Base-by-base conservation (phyloP, 2,329 filamentous ascomycete genomes). In the Fusarium tanahbumbuense region DNA sequence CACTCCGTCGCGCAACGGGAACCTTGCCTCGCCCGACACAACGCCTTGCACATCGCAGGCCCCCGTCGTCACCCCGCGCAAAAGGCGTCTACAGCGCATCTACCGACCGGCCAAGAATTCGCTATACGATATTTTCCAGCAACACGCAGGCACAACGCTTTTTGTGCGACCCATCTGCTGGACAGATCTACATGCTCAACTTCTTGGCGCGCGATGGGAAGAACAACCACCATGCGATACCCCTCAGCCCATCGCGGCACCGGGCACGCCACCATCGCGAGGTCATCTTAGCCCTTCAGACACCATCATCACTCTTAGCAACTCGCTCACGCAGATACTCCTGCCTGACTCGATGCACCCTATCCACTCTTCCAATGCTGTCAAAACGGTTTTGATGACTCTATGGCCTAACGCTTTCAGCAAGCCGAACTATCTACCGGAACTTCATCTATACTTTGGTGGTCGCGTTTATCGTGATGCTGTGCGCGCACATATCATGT, bases 121-220 rank as follows among this genome's bases (percentile, higher is more conserved):
- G 0, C 78, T 89, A 23, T 85, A 83, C 72, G 85, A 86, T 64
- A 80, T 87, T 46, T 79, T 89, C 64, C 82, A 84, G 64, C 79
- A 84, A 23, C 74, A 88, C 71, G 76, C 81, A 34, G 83, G 85
- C 45, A 76, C 75, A 1, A 80, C 83, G 1, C 83, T 89, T 22
- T 88, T 84, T 62, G 77, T 86, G 49, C 81, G 83, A 27, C 87
- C 87, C 3, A 83, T 88, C 47, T 83, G 81, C 73, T 89, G 87
- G 87, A 88, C 84, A 18, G 86, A 88, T 56, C 60, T 80, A 2
- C 87, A 89, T 63, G 72, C 80, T 12, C 75, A 78, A 45, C 76
- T 88, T 4, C 83, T 89, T 8, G 82, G 81, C 25, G 83, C 80
- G 18, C 76, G 76, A 45, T 89, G 87, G 76, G 64, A 77, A 27